phyloP scores from a whole-genome alignment of 768 basidiomycete species.

The Piloderma croceum region DNA sequence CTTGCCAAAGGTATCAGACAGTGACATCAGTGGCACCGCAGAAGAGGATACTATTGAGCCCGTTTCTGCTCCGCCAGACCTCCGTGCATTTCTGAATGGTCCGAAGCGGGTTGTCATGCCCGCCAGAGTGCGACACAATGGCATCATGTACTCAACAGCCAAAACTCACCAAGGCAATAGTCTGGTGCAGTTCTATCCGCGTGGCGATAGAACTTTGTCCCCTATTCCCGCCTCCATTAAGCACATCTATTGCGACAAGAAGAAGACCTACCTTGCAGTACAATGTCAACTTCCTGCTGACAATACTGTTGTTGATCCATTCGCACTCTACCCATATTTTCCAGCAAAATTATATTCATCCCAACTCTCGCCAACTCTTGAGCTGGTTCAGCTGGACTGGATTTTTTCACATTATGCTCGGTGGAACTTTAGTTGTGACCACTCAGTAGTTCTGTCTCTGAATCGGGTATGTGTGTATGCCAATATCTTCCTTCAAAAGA shows the following conservation, averaged over 20 bases:
- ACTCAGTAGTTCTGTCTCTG: no score
- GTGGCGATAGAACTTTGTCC: constrained; percentile 3
- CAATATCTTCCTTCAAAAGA: no score
- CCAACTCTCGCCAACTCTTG: constrained; percentile 7
- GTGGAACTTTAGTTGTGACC: no score
- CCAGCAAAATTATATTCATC: constrained; percentile 16
- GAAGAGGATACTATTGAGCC: no score
- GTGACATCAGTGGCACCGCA: no score
- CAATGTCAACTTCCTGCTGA: constrained; percentile 8
- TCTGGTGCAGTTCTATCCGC: constrained; percentile 17
- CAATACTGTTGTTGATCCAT: constrained; percentile 12
- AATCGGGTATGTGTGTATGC: no score
- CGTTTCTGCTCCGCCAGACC: no score
- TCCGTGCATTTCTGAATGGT: no score
- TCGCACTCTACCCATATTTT: constrained; percentile 15
- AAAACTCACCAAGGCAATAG: constrained; percentile 21
- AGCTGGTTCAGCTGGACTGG: constrained; percentile 14
- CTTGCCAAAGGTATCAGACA: no score
- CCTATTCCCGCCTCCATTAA: constrained; percentile 18
- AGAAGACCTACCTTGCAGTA: constrained; percentile 7
- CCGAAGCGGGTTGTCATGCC: constrained; percentile 9
- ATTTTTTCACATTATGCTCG: constrained; percentile 19
- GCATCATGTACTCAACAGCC: constrained; percentile 11
- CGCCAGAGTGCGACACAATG: constrained; percentile 10
- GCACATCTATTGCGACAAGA: constrained; percentile 10